Conservation (phyloP, 768 basidiomycete species). For the Mrakia gelida region DNA sequence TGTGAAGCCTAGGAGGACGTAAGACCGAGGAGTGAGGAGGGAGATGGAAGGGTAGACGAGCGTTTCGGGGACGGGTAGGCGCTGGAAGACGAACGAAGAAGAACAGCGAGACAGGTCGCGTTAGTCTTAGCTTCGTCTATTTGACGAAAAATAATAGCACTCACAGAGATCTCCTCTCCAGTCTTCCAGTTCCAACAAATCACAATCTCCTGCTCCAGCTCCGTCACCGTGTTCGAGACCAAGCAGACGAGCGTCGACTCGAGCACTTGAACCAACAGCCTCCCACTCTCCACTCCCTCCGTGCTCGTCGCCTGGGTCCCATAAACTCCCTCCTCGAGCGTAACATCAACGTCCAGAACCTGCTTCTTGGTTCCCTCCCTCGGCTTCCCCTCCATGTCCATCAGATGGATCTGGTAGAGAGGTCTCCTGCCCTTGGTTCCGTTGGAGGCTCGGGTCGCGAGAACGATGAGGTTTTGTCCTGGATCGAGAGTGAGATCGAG, state of each 20-base stretch:
- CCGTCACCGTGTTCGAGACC: background rate
- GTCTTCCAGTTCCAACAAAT: constrained; percentile 1
- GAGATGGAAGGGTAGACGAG: constrained; percentile 21
- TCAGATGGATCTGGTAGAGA: background rate
- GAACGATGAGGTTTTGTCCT: constrained; percentile 22
- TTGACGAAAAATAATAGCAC: background rate
- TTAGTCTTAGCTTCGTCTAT: too few species aligned
- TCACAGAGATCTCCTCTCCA: constrained; percentile 1
- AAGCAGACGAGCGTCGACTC: constrained; percentile 24
- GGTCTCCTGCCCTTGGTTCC: background rate
- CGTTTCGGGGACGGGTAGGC: background rate
- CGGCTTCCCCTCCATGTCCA: background rate
- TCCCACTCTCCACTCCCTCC: background rate
- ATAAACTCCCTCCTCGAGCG: background rate
- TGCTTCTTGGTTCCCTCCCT: background rate
- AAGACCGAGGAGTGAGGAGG: constrained; percentile 16
- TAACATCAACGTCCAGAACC: background rate
- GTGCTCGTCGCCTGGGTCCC: background rate
- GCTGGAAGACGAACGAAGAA: background rate
- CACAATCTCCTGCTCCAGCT: background rate
- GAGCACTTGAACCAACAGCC: constrained; percentile 22
- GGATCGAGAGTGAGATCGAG: constrained; percentile 30
- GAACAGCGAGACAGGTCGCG: background rate
- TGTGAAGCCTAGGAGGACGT: constrained; percentile 4
- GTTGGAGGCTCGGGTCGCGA: constrained; percentile 12